Conservation (phyloP, 352 stramenopile genomes). For the Thraustochytrium sp. region DNA sequence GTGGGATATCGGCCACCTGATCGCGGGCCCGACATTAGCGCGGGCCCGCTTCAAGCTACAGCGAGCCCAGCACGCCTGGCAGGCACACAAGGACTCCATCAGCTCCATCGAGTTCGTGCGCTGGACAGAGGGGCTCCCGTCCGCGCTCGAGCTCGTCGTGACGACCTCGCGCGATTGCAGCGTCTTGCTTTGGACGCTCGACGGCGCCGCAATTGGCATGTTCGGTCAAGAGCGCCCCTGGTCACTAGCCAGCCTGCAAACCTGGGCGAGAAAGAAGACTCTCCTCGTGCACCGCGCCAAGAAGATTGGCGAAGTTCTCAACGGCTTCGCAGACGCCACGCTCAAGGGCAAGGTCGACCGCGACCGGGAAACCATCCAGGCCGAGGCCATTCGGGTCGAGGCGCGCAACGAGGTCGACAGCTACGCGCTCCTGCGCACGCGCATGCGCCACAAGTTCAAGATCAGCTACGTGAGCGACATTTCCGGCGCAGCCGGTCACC, state of each 20-base stretch:
- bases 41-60: neutral
- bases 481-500: neutral
- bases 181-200: slow-evolving; percentile 49
- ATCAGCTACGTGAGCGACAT: slow-evolving; percentile 25
- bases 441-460: slow-evolving; percentile 15
- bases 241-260: neutral
- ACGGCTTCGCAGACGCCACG: neutral
- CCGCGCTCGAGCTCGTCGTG: slow-evolving; percentile 42
- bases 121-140: neutral
- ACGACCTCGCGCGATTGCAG: slow-evolving; percentile 48
- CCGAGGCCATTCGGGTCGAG: neutral
- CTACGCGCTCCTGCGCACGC: neutral
- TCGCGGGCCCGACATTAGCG: neutral
- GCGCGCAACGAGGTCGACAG: neutral
- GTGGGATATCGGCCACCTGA: neutral
- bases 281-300: neutral
- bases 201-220: slow-evolving; percentile 48
- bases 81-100: neutral
- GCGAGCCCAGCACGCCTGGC: neutral
- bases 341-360: neutral
- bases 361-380: neutral
- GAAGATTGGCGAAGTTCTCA: slow-evolving; percentile 13
- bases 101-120: neutral
- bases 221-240: slow-evolving; percentile 44
- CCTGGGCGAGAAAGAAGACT: neutral